phyloP scores from a whole-genome alignment of 2,329 filamentous ascomycete species.

The Exophiala sp. region DNA sequence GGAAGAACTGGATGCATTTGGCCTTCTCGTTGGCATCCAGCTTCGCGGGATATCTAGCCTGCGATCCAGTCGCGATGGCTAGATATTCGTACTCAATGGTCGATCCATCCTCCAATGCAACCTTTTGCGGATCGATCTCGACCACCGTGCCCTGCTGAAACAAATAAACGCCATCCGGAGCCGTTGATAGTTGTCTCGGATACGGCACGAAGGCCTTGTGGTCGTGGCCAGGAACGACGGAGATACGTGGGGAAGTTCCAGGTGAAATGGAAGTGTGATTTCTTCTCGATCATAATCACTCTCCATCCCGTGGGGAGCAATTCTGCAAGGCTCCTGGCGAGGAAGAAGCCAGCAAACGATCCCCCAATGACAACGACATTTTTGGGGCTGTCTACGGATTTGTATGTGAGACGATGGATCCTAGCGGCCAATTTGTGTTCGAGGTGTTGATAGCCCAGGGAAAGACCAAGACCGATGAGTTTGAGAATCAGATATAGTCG shows the following conservation, averaged over 20 bases:
- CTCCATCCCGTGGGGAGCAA: slow-evolving; percentile 47
- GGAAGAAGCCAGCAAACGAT: slow-evolving; percentile 52
- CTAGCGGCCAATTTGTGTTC: slow-evolving; percentile 1
- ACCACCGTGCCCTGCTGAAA: slow-evolving; percentile 44
- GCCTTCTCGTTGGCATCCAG: slow-evolving; percentile 11
- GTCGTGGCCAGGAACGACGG: slow-evolving; percentile 52
- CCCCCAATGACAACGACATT: slow-evolving; percentile 43
- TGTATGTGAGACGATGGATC: slow-evolving; percentile 23
- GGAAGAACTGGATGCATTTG: slow-evolving; percentile 18
- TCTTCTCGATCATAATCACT: slow-evolving; percentile 54
- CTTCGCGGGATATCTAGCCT: slow-evolving; percentile 21
- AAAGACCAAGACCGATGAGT: slow-evolving; percentile 9
- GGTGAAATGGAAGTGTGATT: slow-evolving; percentile 56
- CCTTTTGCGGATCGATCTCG: slow-evolving; percentile 35
- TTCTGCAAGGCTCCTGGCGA: slow-evolving; percentile 45
- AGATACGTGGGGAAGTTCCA: slow-evolving; percentile 57
- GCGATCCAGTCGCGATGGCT: slow-evolving; percentile 53
- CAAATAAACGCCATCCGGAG: slow-evolving; percentile 34
- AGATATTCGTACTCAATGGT: slow-evolving; percentile 51
- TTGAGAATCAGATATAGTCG: slow-evolving; percentile 10
- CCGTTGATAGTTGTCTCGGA: slow-evolving; percentile 37
- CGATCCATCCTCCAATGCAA: slow-evolving; percentile 42
- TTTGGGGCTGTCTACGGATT: slow-evolving; percentile 13
- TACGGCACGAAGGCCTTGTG: slow-evolving; percentile 58
- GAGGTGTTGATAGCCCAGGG: slow-evolving; percentile 4